These are phyloP conservation scores for Guadua angustifolia DNA, from an alignment of 176 grass and related monocot genomes.

Conservation along the genomic window DNA sequence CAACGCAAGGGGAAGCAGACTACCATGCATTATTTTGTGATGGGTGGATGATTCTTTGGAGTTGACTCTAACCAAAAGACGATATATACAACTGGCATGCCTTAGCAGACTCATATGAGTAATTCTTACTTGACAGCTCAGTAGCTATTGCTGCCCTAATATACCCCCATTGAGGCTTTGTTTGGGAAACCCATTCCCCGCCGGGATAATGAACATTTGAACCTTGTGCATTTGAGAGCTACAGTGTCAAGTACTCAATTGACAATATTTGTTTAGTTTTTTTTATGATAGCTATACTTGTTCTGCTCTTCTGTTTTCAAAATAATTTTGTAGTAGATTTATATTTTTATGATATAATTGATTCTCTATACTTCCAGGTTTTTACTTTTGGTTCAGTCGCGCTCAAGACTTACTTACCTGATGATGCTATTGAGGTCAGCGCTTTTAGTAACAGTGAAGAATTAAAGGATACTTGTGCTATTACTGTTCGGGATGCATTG, in stretches of 20 bases:
- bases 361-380: conserved; percentile 42
- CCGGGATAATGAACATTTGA: neutral
- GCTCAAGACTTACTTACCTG: conserved; percentile 71
- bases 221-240: neutral
- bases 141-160: neutral
- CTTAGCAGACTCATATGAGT: neutral
- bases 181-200: too few species aligned
- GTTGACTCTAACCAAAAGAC: neutral
- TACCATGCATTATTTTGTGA: neutral
- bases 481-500: conserved; percentile 46
- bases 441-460: conserved; percentile 57
- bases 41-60: neutral
- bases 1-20: neutral
- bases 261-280: neutral
- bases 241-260: neutral
- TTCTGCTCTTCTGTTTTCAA: conserved; percentile 3
- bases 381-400: conserved; percentile 71
- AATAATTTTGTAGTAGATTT: conserved; percentile 4
- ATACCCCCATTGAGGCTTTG: neutral
- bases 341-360: neutral
- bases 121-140: neutral
- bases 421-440: conserved; percentile 74
- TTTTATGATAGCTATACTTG: neutral
- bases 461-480: conserved; percentile 66
- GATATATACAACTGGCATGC: neutral